Evolutionary conservation across 805 yeast genomes (phyloP).

Genomic region (Candida pseudoglaebosa): DNA sequence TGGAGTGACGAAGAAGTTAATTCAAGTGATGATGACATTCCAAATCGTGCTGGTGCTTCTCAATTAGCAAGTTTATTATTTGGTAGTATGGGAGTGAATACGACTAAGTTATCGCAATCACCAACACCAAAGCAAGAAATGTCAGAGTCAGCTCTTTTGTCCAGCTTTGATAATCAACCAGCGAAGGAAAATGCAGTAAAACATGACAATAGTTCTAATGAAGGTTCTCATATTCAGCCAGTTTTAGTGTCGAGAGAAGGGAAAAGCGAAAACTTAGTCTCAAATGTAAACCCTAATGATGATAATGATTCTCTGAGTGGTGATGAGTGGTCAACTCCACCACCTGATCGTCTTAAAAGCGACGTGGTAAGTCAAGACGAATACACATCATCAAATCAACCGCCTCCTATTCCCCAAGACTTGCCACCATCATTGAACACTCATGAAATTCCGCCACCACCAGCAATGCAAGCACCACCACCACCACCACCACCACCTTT

Average conservation of each 20-base stretch:
- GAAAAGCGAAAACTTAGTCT: constrained; percentile 10
- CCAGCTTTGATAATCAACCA: neutral
- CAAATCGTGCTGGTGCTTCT: constrained; percentile 50
- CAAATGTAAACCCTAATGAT: constrained; percentile 12
- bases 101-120: constrained; percentile 13
- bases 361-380: neutral
- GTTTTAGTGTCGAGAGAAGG: neutral
- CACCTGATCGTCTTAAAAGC: neutral
- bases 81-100: constrained; percentile 46
- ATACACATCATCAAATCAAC: constrained; percentile 9
- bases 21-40: constrained; percentile 48
- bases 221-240: neutral
- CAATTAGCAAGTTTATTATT: constrained; percentile 52
- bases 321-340: constrained; percentile 9
- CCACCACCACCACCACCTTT: constrained; percentile 18
- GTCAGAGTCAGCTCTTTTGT: constrained; percentile 2
- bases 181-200: neutral
- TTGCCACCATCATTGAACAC: constrained; percentile 10
- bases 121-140: constrained; percentile 11
- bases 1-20: constrained; percentile 45
- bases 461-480: constrained; percentile 19
- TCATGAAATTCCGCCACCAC: constrained; percentile 14
- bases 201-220: neutral
- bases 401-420: constrained; percentile 7
- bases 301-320: constrained; percentile 8